phyloP scores from a whole-genome alignment of 805 yeast genomes.

The Candida parachauliodes region DNA sequence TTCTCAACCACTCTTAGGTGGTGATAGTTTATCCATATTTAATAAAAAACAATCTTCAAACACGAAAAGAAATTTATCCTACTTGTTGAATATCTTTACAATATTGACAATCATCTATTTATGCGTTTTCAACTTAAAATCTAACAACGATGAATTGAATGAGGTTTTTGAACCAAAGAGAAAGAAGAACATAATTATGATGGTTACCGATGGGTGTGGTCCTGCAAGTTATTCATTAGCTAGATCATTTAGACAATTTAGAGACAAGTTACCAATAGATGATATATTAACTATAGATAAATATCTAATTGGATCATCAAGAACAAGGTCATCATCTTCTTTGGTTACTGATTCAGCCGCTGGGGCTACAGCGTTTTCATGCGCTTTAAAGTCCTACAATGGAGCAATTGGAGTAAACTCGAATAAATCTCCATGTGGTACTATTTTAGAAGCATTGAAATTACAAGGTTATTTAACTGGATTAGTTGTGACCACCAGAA shows the following conservation, averaged over 20 bases:
- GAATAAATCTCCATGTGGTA: constrained; percentile 72
- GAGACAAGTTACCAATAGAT: constrained; percentile 50
- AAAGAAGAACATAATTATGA: constrained; percentile 76
- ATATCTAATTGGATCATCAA: constrained; percentile 73
- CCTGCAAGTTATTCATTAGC: constrained; percentile 82
- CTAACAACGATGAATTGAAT: neutral
- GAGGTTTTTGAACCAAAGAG: constrained; percentile 12
- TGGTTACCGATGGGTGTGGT: constrained; percentile 96
- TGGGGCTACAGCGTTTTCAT: constrained; percentile 92
- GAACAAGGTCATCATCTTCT: constrained; percentile 77
- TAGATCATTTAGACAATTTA: constrained; percentile 65
- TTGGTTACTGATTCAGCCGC: constrained; percentile 94
- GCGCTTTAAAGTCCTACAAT: constrained; percentile 79
- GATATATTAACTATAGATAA: constrained; percentile 62
- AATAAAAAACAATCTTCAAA: constrained; percentile 1
- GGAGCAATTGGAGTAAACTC: constrained; percentile 89
- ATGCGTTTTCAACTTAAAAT: constrained; percentile 1
- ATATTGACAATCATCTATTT: constrained; percentile 10
- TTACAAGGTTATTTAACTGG: constrained; percentile 80
- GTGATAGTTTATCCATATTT: constrained; percentile 7
- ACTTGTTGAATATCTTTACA: constrained; percentile 8
- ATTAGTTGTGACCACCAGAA: constrained; percentile 84
- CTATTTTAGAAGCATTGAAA: constrained; percentile 84
- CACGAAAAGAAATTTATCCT: constrained; percentile 7
- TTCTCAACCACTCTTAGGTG: constrained; percentile 11